These are phyloP conservation scores for Gracilaria domingensis DNA, from an alignment of 23 red algal species.

Conservation along the genomic window DNA sequence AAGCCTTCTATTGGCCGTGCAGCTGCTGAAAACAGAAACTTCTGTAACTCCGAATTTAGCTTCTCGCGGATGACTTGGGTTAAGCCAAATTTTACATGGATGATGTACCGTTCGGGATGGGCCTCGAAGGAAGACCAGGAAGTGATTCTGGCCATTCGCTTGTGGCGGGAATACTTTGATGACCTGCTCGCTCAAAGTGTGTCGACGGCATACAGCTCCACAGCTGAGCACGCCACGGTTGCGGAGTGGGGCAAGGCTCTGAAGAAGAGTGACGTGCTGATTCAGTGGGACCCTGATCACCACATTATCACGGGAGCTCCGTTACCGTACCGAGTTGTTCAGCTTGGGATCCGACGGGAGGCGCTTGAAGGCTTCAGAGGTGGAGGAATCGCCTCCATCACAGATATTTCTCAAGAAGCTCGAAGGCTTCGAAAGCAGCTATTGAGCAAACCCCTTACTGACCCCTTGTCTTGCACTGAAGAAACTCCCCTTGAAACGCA, in stretches of 20 bases:
- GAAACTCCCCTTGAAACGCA: constrained; percentile 3
- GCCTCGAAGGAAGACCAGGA: constrained; percentile 35
- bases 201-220: neutral
- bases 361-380: constrained; percentile 29
- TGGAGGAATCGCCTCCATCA: constrained; percentile 16
- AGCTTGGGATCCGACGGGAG: constrained; percentile 6
- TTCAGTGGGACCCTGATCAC: constrained; percentile 62
- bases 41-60: constrained; percentile 35
- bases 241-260: constrained; percentile 25
- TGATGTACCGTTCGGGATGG: constrained; percentile 57
- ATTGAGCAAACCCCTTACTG: neutral
- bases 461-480: neutral
- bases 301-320: constrained; percentile 20
- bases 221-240: neutral
- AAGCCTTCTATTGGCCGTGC: constrained; percentile 18
- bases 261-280: constrained; percentile 13
- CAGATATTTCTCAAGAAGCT: constrained; percentile 7
- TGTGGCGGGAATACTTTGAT: constrained; percentile 40
- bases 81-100: constrained; percentile 56
- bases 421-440: neutral
- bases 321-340: constrained; percentile 27
- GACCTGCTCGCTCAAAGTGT: constrained; percentile 20
- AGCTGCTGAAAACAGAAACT: constrained; percentile 4
- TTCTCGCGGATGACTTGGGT: constrained; percentile 53
- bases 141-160: constrained; percentile 27